Evolutionary conservation across 352 stramenopile species (phyloP).

Genomic region (Phytophthora macrochlamydospora): DNA sequence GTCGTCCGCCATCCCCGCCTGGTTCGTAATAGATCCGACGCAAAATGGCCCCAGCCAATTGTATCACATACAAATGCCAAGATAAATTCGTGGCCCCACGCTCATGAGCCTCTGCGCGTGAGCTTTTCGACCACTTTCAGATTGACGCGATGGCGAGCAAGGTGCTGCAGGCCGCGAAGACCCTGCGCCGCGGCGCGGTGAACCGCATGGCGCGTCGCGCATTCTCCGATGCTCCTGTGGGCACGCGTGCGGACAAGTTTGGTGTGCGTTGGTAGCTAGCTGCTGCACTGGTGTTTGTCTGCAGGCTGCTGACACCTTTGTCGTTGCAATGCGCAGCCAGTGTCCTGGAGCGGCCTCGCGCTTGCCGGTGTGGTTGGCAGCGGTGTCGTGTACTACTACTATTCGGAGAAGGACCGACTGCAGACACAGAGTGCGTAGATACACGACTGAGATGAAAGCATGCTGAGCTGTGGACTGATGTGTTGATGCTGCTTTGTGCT

Average conservation of each 20-base stretch:
- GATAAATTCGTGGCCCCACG: slow-evolving; percentile 19
- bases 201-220: slow-evolving; percentile 23
- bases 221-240: slow-evolving; percentile 41
- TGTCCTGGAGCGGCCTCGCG: slow-evolving; percentile 87
- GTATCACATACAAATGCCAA: background rate
- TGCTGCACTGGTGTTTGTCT: no score
- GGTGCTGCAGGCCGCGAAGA: slow-evolving; percentile 27
- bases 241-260: slow-evolving; percentile 62
- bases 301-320: background rate
- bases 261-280: slow-evolving; percentile 38
- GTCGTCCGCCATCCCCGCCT: slow-evolving; percentile 54
- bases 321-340: slow-evolving; percentile 46
- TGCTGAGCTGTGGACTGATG: slow-evolving; percentile 3
- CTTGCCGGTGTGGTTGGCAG: slow-evolving; percentile 71
- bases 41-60: background rate
- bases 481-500: slow-evolving; percentile 11
- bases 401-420: slow-evolving; percentile 87
- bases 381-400: slow-evolving; percentile 89
- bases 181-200: slow-evolving; percentile 17
- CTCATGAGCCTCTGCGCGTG: slow-evolving; percentile 4
- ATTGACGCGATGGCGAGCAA: slow-evolving; percentile 34
- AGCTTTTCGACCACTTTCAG: slow-evolving; percentile 9
- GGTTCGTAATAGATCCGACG: background rate
- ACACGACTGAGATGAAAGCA: background rate
- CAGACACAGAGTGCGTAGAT: slow-evolving; percentile 76